Evolutionary conservation across 345 rosid genomes (phyloP).

Genomic region (Bretschneidera sinensis): DNA sequence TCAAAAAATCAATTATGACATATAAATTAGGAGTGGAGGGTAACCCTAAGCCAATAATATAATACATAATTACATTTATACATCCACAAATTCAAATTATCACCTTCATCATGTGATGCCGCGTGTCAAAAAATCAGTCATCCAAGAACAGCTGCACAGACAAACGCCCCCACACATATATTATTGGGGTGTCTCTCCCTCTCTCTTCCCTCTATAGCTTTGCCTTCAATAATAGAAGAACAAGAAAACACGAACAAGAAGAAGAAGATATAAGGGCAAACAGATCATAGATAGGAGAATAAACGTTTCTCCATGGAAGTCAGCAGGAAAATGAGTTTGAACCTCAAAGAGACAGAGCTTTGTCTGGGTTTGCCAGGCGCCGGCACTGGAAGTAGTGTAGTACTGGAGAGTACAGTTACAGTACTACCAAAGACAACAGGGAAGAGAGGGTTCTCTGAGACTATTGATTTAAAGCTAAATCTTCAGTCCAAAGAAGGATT

Average conservation of each 20-base stretch:
- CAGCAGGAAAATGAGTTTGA: conserved; percentile 33
- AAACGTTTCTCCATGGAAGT: conserved; percentile 12
- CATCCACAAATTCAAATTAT: not conserved
- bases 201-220: conserved; percentile 9
- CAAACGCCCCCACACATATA: not conserved
- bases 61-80: not conserved
- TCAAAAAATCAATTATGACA: no score
- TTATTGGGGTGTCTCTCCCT: conserved; percentile 26
- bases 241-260: conserved; percentile 6
- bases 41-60: not conserved
- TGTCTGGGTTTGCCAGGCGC: conserved; percentile 66
- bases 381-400: conserved; percentile 26
- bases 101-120: not conserved
- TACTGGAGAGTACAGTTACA: conserved; percentile 20
- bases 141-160: not conserved
- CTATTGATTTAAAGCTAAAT: conserved; percentile 72
- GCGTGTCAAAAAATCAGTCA: not conserved
- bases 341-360: conserved; percentile 63
- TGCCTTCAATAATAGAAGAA: conserved; percentile 6
- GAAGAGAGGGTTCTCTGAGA: conserved; percentile 74
- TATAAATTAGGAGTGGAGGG: no score
- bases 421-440: conserved; percentile 38
- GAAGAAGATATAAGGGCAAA: not conserved
- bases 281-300: not conserved
- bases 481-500: conserved; percentile 35